These are phyloP conservation scores for Suillus subaureus DNA, from an alignment of 768 basidiomycete species.

Conservation along the genomic window DNA sequence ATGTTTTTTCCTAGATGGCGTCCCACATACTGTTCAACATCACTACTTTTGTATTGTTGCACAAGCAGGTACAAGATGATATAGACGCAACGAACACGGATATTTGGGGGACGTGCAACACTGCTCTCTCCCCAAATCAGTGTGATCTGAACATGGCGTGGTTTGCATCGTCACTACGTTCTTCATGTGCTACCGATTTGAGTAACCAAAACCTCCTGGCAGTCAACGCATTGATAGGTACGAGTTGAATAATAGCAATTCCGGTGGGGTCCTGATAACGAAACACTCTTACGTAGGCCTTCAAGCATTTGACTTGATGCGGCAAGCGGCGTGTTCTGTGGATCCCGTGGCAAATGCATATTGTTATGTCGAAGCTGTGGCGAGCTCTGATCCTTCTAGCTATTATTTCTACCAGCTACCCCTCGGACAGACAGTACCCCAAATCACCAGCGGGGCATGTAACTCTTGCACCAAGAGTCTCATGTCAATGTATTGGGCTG, in stretches of 20 bases:
- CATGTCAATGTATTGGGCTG: slow-evolving; percentile 54
- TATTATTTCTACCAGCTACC: slow-evolving; percentile 75
- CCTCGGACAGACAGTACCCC: slow-evolving; percentile 56
- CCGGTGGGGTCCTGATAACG: background rate
- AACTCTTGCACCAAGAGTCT: slow-evolving; percentile 63
- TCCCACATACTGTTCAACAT: slow-evolving; percentile 7
- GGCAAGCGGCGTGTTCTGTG: slow-evolving; percentile 58
- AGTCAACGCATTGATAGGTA: slow-evolving; percentile 57
- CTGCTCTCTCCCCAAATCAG: slow-evolving; percentile 44
- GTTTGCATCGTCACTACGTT: slow-evolving; percentile 53
- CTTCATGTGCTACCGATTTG: slow-evolving; percentile 60
- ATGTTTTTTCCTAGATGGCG: slow-evolving; percentile 22
- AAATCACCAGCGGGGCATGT: slow-evolving; percentile 54
- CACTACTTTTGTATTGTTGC: slow-evolving; percentile 3
- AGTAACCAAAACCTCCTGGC: slow-evolving; percentile 52
- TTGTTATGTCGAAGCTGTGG: slow-evolving; percentile 72
- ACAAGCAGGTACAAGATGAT: slow-evolving; percentile 64
- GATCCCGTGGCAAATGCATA: slow-evolving; percentile 63
- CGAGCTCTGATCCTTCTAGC: slow-evolving; percentile 59
- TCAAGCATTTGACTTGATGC: slow-evolving; percentile 63
- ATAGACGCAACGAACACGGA: slow-evolving; percentile 63
- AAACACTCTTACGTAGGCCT: slow-evolving; percentile 46
- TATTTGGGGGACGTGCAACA: slow-evolving; percentile 83
- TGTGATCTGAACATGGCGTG: slow-evolving; percentile 71
- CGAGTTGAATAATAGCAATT: slow-evolving; percentile 17